Evolutionary conservation across 257 asterid species (phyloP), one percentile per base, ranked within the genome.

Genomic region (Agastache rugosa): DNA sequence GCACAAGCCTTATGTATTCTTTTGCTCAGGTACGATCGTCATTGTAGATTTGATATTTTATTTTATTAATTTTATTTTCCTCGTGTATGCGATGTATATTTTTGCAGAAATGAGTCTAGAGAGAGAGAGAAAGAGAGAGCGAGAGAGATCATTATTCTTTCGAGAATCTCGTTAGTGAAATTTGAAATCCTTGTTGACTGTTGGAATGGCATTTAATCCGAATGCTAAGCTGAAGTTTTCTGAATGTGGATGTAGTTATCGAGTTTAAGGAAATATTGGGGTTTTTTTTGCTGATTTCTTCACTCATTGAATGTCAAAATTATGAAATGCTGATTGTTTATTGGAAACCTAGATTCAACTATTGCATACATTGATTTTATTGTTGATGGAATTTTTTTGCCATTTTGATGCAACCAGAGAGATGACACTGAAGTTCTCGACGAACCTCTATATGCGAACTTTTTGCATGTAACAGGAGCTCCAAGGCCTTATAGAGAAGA

Each of bases 401-500:
- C 14, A 15, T 17, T 66, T 61, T 67, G 47, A 41, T 80, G 75
- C 85, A 42, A 19, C 25, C 87, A 92, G 96, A 88, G 96, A 76
- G 88, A 92, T 83, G 97, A 92, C 63, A 82, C 65, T 14, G 96
- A 92, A 78, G 96, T 92, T 56, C 91, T 90, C 20, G 97, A 92
- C 74, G 97, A 92, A 78, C 97, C 96, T 29, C 86, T 92, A 8
- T 92, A 92, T 83, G 82, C 92, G 16, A 73, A 87, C 78, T 90
- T 63, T 75, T 71, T 92, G 78, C 88, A 75, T 6, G 84, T 79
- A 34, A 84, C 91, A 0, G 91, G 92, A 76, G 85, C 71, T 11
- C 78, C 86, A 77, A 88, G 96, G 89, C 96, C 96, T 61, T 92
- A 90, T 42, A 78, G 84, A 37, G 89, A 85, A 60, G 85, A 83